Conservation (phyloP, 257 asterid genomes). For the Linderniella brevidens region DNA sequence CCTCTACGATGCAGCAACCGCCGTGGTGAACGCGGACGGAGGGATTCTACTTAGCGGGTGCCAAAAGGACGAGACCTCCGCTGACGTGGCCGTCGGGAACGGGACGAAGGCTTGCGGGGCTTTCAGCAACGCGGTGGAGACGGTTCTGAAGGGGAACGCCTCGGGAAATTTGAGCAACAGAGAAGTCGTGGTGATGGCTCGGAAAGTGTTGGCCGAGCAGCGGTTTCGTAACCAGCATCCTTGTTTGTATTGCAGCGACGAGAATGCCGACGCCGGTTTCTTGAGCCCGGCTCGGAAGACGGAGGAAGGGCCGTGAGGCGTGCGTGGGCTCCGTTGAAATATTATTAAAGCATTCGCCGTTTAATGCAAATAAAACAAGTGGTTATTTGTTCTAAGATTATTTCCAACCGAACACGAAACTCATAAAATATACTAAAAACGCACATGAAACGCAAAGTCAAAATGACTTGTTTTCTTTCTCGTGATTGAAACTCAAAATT, state of each 20-base stretch:
- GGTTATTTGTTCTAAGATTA: too few relatives aligned
- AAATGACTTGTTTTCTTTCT: too few relatives aligned
- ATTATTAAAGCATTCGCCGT: too few relatives aligned
- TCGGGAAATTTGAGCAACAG: conserved; percentile 29
- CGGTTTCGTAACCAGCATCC: conserved; percentile 53
- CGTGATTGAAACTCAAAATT: too few relatives aligned
- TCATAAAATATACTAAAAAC: too few relatives aligned
- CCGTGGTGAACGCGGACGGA: conserved; percentile 43
- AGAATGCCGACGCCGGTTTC: conserved; percentile 44
- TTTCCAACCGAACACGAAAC: too few relatives aligned
- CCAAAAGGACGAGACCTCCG: conserved; percentile 52
- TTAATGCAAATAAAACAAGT: too few relatives aligned
- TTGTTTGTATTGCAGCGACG: conserved; percentile 53
- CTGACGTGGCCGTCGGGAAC: conserved; percentile 31
- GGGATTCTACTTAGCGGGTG: conserved; percentile 80
- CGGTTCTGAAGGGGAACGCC: conserved; percentile 35
- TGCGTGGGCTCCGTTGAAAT: too few relatives aligned
- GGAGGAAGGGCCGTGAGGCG: too few relatives aligned
- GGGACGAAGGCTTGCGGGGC: conserved; percentile 48
- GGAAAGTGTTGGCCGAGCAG: conserved; percentile 27
- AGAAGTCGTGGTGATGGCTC: conserved; percentile 40
- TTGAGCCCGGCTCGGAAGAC: conserved; percentile 6
- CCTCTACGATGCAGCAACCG: conserved; percentile 8
- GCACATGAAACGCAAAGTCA: too few relatives aligned
- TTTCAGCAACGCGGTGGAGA: conserved; percentile 46